Conservation (phyloP, 352 stramenopile species). For the Phytophthora capsici region DNA sequence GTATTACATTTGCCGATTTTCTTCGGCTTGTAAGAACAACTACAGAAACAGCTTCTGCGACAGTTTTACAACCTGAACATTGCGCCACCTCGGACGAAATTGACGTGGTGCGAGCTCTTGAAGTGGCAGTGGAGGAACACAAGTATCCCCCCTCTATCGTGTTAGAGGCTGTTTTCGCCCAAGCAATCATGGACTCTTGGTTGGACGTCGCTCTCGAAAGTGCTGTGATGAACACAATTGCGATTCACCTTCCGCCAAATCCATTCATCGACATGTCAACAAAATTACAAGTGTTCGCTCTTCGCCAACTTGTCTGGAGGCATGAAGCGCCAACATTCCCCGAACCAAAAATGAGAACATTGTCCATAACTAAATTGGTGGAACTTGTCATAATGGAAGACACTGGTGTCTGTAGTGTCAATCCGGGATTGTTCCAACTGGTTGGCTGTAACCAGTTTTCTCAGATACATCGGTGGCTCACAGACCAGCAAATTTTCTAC, state of each 20-base stretch:
- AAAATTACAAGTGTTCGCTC: conserved; percentile 46
- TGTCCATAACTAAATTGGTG: not conserved
- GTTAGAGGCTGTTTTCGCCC: conserved; percentile 49
- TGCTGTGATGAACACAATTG: conserved; percentile 55
- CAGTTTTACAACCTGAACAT: not conserved
- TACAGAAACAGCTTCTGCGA: not conserved
- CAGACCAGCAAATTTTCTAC: conserved; percentile 23
- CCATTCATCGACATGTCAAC: conserved; percentile 51
- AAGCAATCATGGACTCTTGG: conserved; percentile 52
- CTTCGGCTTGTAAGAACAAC: conserved; percentile 8
- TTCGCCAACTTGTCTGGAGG: conserved; percentile 41
- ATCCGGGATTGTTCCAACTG: conserved; percentile 26
- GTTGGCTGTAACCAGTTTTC: conserved; percentile 18
- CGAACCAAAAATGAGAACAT: conserved; percentile 1
- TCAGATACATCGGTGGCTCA: conserved; percentile 32
- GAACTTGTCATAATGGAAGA: conserved; percentile 16
- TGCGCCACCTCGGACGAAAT: conserved; percentile 9
- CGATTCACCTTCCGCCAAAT: conserved; percentile 49
- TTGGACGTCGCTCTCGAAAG: conserved; percentile 60
- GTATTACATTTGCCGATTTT: conserved; percentile 28
- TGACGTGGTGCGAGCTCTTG: conserved; percentile 42
- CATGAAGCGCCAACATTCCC: conserved; percentile 1
- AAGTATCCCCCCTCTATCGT: conserved; percentile 48
- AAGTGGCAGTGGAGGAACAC: conserved; percentile 35
- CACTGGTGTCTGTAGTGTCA: conserved; percentile 11